Evolutionary conservation across 306 rosid genomes (phyloP).

Genomic region (Senna tora): DNA sequence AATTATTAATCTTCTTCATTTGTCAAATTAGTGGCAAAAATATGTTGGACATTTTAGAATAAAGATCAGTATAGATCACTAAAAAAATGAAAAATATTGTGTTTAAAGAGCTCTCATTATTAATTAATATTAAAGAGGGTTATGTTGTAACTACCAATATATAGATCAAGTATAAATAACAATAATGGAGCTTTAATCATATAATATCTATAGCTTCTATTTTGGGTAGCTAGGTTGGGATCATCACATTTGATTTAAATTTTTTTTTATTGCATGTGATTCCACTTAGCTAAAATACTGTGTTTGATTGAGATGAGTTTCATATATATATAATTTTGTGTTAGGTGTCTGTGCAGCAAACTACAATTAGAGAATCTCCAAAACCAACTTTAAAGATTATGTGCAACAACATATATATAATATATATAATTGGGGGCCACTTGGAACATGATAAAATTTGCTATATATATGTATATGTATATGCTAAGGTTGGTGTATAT

Average conservation of each 20-base stretch:
- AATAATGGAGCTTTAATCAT: too few relatives aligned
- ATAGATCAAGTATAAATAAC: too few relatives aligned
- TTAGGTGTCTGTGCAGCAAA: background rate
- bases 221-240: background rate
- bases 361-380: constrained; percentile 11
- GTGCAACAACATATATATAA: background rate
- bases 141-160: too few relatives aligned
- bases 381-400: constrained; percentile 4
- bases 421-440: background rate
- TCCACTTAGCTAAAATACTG: background rate
- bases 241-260: background rate
- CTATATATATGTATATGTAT: too few relatives aligned
- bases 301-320: background rate
- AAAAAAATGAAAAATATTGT: too few relatives aligned
- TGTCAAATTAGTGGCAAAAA: too few relatives aligned
- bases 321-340: background rate
- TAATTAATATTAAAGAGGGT: too few relatives aligned
- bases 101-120: too few relatives aligned
- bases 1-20: too few relatives aligned
- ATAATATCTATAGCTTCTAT: background rate
- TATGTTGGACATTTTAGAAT: too few relatives aligned
- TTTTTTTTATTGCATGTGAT: background rate
- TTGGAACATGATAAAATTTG: background rate
- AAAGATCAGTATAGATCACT: too few relatives aligned
- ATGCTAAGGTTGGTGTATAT: background rate